Conservation (phyloP, 148 eudicot species). For the Rhododendron henanense region DNA sequence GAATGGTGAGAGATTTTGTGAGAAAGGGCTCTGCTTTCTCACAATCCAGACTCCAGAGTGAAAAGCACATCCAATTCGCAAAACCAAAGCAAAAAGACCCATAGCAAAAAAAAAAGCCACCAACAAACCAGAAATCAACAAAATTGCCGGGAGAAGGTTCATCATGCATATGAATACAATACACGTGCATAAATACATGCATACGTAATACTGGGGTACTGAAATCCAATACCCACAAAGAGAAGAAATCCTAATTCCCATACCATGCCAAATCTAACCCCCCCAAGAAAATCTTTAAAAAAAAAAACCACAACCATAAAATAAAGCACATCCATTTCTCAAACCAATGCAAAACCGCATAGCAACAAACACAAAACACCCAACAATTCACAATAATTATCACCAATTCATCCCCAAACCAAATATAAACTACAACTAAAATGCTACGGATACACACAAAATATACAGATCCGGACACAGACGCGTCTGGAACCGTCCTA, state of each 20-base stretch:
- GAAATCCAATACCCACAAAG: not conserved
- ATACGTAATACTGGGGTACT: not conserved
- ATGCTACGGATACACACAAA: no score
- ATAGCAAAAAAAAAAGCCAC: not conserved
- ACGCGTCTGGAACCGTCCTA: no score
- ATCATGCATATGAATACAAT: not conserved
- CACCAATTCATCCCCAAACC: not conserved
- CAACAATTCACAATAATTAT: not conserved
- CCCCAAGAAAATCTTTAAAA: not conserved
- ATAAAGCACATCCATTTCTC: not conserved
- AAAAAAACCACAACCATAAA: not conserved
- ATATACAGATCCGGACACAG: no score
- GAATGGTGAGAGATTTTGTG: not conserved
- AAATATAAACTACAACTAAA: not conserved
- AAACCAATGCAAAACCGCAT: not conserved
- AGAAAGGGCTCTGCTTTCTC: not conserved
- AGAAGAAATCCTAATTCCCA: not conserved
- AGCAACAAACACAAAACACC: not conserved
- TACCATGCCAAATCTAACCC: not conserved
- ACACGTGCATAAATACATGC: not conserved
- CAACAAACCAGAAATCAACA: not conserved
- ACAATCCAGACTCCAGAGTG: not conserved
- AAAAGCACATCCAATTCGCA: not conserved
- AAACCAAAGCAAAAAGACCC: not conserved
- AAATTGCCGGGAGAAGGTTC: not conserved